These are phyloP conservation scores for Saccharomycopsis phalli DNA, from an alignment of 1,139 yeast species.

Conservation along the genomic window DNA sequence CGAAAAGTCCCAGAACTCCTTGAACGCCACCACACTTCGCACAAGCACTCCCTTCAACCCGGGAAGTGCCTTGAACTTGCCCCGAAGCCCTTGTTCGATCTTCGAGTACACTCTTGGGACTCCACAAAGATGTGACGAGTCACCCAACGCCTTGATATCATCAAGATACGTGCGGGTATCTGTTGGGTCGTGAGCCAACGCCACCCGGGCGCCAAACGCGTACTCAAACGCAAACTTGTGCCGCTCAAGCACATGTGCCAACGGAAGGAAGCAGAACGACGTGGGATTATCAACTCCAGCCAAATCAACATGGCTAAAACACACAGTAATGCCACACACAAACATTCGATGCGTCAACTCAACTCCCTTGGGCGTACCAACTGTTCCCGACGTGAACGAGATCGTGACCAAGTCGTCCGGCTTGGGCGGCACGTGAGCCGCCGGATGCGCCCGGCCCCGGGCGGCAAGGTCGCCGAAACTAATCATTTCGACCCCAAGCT, in stretches of 20 bases:
- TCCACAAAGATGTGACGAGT: constrained; percentile 38
- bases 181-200: constrained; percentile 35
- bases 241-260: constrained; percentile 18
- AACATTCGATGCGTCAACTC: constrained; percentile 38
- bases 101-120: constrained; percentile 47
- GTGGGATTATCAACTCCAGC: constrained; percentile 3
- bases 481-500: constrained; percentile 21
- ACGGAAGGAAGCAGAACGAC: constrained; percentile 15
- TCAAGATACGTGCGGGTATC: constrained; percentile 36
- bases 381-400: constrained; percentile 50
- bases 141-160: constrained; percentile 35
- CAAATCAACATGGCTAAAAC: constrained; percentile 26
- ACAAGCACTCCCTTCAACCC: constrained; percentile 23
- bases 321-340: constrained; percentile 30
- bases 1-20: constrained; percentile 12
- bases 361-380: constrained; percentile 51
- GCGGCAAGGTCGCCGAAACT: constrained; percentile 32
- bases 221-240: constrained; percentile 14
- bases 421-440: constrained; percentile 23
- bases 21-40: constrained; percentile 7
- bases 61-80: constrained; percentile 25
- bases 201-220: constrained; percentile 12
- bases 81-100: constrained; percentile 41
- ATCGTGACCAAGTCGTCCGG: constrained; percentile 41
- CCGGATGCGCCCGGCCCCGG: constrained; percentile 31